A percentile compares a stretch with the other conserved stretches of the same genome.
Evolutionary conservation across 73 alveolate species (phyloP).

Genomic region (Stentor coeruleus): DNA sequence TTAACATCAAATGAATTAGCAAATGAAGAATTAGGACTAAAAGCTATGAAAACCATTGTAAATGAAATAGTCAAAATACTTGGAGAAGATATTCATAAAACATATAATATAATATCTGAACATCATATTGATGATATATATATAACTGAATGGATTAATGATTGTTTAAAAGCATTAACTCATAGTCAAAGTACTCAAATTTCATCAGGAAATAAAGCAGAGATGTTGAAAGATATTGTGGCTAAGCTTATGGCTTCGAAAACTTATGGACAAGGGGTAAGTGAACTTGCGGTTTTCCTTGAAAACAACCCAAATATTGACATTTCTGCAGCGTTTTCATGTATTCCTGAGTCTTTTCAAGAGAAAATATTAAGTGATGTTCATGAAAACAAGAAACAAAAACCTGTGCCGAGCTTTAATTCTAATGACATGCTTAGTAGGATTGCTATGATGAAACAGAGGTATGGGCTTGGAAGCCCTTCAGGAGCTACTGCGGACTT

Average conservation of each 20-base stretch:
- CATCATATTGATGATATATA: constrained; percentile 43
- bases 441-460: constrained; percentile 28
- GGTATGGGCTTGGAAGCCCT: constrained; percentile 22
- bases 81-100: constrained; percentile 51
- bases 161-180: constrained; percentile 20
- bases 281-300: not conserved
- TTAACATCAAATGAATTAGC: constrained; percentile 32
- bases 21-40: constrained; percentile 59
- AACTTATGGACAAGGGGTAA: not conserved
- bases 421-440: constrained; percentile 29
- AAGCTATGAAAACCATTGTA: constrained; percentile 62
- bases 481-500: too few relatives aligned
- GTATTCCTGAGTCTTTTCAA: not conserved
- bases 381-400: not conserved
- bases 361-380: not conserved
- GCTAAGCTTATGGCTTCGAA: not conserved
- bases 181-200: not conserved
- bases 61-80: constrained; percentile 58
- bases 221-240: not conserved
- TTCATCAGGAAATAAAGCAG: not conserved
- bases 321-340: not conserved
- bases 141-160: constrained; percentile 49
- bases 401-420: not conserved
- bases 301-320: constrained; percentile 11
- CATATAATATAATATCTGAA: constrained; percentile 35